A percentile compares a stretch with the other conserved stretches of the same genome.
These are phyloP conservation scores for Penicillium griseofulvum DNA, from an alignment of 2,329 filamentous ascomycete species.

Conservation along the genomic window DNA sequence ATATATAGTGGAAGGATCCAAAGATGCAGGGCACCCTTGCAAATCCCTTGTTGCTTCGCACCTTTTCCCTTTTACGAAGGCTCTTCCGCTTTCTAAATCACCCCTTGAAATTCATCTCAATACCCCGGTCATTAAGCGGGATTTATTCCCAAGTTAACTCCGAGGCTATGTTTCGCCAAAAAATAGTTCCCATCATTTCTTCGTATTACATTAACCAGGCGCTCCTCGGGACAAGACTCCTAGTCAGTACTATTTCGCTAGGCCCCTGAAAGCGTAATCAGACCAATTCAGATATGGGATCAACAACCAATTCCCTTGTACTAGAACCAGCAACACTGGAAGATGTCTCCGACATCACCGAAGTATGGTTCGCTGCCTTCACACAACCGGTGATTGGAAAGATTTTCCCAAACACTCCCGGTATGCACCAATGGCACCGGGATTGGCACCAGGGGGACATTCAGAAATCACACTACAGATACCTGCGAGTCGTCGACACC, in stretches of 20 bases:
- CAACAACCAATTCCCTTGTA: neutral
- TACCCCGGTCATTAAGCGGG: neutral
- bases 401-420: constrained; percentile 30
- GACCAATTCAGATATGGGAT: neutral
- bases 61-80: neutral
- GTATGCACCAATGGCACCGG: constrained; percentile 25
- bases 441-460: constrained; percentile 16
- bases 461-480: constrained; percentile 20
- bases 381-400: constrained; percentile 14
- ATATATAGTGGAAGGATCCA: neutral
- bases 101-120: neutral
- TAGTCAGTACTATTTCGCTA: neutral
- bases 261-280: neutral
- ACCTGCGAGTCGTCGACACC: constrained; percentile 28
- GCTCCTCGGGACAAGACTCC: too few species aligned
- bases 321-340: constrained; percentile 19
- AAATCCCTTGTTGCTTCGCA: neutral
- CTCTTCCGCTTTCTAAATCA: neutral
- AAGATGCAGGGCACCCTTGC: neutral
- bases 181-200: neutral
- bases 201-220: neutral
- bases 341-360: constrained; percentile 23
- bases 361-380: constrained; percentile 29
- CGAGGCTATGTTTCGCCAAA: neutral
- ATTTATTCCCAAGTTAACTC: neutral